A percentile compares a stretch with the other conserved stretches of the same genome.
Conservation (phyloP, 768 basidiomycete species). For the Rhodotorula toruloides region DNA sequence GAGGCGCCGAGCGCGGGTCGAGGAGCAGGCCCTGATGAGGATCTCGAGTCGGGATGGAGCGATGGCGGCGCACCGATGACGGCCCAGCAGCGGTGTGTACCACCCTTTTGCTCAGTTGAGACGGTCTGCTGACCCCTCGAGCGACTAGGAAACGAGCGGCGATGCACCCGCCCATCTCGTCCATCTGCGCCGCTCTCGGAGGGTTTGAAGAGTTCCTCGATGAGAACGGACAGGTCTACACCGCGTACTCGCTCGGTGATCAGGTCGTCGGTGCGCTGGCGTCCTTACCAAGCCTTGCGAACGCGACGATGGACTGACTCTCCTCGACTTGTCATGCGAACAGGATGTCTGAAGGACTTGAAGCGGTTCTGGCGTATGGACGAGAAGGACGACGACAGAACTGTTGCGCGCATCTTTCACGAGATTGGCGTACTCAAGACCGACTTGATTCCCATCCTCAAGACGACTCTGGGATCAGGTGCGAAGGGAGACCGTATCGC, state of each 20-base stretch:
- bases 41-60: not conserved
- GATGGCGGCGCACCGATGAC: not conserved
- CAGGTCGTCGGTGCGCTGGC: constrained; percentile 35
- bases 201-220: constrained; percentile 38
- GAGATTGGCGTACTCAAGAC: constrained; percentile 77
- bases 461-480: constrained; percentile 72
- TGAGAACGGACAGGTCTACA: constrained; percentile 30
- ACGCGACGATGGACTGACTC: not conserved
- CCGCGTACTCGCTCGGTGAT: constrained; percentile 36
- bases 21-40: not conserved
- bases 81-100: constrained; percentile 21
- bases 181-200: constrained; percentile 35
- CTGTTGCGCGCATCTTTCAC: constrained; percentile 87
- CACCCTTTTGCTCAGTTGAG: no score
- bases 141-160: constrained; percentile 28
- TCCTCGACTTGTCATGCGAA: no score
- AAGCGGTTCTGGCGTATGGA: constrained; percentile 95
- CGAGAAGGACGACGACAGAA: constrained; percentile 93
- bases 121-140: not conserved
- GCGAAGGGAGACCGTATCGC: constrained; percentile 58
- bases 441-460: constrained; percentile 79
- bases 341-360: constrained; percentile 80
- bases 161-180: constrained; percentile 36
- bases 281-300: not conserved
- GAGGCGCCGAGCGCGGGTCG: not conserved